Conservation (phyloP, 805 yeast species). For the Teunomyces aglyptinius region DNA sequence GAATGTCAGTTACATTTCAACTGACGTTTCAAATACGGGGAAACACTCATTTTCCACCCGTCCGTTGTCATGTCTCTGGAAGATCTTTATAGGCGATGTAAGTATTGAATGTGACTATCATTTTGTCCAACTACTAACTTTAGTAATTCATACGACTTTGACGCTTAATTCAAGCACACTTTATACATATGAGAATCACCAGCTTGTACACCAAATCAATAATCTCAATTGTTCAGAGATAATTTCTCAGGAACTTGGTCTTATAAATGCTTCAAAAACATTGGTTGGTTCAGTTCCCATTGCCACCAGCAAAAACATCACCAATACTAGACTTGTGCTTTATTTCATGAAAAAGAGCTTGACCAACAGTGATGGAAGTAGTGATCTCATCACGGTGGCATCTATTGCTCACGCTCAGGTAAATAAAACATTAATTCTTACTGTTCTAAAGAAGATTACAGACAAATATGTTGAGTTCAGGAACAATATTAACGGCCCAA, state of each 20-base stretch:
- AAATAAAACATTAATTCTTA: conserved; percentile 45
- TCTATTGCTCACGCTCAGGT: conserved; percentile 45
- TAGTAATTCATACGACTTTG: conserved; percentile 48
- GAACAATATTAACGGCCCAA: conserved; percentile 7
- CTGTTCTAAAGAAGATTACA: conserved; percentile 49
- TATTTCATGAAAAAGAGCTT: conserved; percentile 50
- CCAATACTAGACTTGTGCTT: conserved; percentile 31
- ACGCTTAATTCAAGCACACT: conserved; percentile 58
- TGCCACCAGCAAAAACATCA: conserved; percentile 20
- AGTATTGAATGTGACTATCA: conserved; percentile 9
- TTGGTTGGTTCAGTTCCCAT: conserved; percentile 39
- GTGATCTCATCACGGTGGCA: conserved; percentile 52
- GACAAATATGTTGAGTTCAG: conserved; percentile 48
- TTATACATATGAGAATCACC: conserved; percentile 54
- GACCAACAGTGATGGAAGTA: conserved; percentile 41
- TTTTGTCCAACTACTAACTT: conserved; percentile 9
- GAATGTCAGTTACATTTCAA: neutral
- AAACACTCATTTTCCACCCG: neutral
- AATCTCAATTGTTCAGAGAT: conserved; percentile 53
- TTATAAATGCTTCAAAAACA: conserved; percentile 48
- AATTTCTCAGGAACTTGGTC: conserved; percentile 52
- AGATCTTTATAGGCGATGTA: conserved; percentile 24
- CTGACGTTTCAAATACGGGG: neutral
- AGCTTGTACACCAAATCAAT: conserved; percentile 38
- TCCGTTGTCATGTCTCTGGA: conserved; percentile 13